Conservation (phyloP, 2,329 filamentous ascomycete genomes). For the Cordyceps cicadae region DNA sequence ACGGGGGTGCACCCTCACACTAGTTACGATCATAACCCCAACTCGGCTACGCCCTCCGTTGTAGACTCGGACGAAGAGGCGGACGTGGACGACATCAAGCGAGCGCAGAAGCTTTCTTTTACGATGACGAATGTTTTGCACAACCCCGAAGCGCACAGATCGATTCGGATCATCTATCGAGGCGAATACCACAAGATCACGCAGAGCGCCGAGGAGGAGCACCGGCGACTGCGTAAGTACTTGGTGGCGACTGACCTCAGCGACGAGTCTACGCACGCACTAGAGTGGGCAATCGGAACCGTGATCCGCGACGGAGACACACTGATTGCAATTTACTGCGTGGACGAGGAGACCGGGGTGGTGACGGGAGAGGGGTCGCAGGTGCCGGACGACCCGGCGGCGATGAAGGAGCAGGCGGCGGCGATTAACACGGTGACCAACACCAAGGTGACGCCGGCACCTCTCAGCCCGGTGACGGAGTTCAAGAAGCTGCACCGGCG, state of each 20-base stretch:
- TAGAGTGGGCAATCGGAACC: constrained; percentile 97
- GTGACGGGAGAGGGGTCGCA: constrained; percentile 41
- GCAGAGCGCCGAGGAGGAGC: constrained; percentile 68
- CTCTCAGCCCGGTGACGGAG: constrained; percentile 26
- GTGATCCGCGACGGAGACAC: constrained; percentile 92
- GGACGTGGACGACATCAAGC: constrained; percentile 74
- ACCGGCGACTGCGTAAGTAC: constrained; percentile 77
- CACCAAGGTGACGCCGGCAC: constrained; percentile 25
- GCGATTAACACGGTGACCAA: constrained; percentile 58
- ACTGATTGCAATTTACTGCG: constrained; percentile 83
- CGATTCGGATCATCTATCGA: constrained; percentile 81
- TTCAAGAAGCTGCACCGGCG: constrained; percentile 23
- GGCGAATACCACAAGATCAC: constrained; percentile 75
- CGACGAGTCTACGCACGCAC: constrained; percentile 85
- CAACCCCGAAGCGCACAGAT: constrained; percentile 67
- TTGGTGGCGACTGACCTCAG: constrained; percentile 93
- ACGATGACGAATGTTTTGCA: constrained; percentile 72
- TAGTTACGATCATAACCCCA: constrained; percentile 65
- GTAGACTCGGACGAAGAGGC: constrained; percentile 81
- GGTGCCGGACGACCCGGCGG: constrained; percentile 64
- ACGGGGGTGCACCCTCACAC: constrained; percentile 68
- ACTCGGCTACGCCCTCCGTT: constrained; percentile 47
- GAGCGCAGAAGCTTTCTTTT: constrained; percentile 76
- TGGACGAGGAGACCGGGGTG: constrained; percentile 71
- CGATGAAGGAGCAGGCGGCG: constrained; percentile 66